Evolutionary conservation across 305 asterid species (phyloP).

Genomic region (Fraxinus greggii): DNA sequence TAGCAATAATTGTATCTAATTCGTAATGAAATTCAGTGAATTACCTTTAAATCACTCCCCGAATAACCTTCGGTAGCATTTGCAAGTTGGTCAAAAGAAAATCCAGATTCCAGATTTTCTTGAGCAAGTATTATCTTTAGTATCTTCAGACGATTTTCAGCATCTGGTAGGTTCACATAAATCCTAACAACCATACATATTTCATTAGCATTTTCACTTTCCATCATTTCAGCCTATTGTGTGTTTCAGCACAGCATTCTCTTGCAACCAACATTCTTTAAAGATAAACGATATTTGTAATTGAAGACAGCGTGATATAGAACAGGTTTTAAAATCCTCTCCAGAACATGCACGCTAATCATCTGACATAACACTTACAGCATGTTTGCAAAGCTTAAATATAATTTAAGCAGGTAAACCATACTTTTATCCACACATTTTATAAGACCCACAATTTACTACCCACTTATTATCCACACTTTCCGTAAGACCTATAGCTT

Average conservation of each 20-base stretch:
- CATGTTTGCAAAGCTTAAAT: not conserved
- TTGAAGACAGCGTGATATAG: not conserved
- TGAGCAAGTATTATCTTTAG: constrained; percentile 73
- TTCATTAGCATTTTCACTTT: constrained; percentile 16
- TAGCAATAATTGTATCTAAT: constrained; percentile 11
- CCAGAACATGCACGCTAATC: not conserved
- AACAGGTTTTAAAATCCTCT: not conserved
- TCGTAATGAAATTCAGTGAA: constrained; percentile 21
- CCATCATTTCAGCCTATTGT: not conserved
- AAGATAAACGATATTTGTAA: not conserved
- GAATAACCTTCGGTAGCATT: constrained; percentile 96
- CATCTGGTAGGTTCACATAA: constrained; percentile 92
- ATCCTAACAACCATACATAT: constrained; percentile 53
- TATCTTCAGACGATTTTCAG: constrained; percentile 80
- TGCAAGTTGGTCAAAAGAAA: constrained; percentile 74
- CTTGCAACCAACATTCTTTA: not conserved
- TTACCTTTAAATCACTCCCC: constrained; percentile 97
- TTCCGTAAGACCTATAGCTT: not conserved
- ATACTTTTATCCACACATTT: not conserved
- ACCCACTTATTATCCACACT: not conserved
- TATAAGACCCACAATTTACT: not conserved
- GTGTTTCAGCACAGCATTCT: not conserved
- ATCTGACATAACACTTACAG: not conserved
- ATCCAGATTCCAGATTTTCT: constrained; percentile 73
- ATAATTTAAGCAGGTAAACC: not conserved